Conservation (phyloP, 129 eudicot species). For the Tanacetum coccineum region DNA sequence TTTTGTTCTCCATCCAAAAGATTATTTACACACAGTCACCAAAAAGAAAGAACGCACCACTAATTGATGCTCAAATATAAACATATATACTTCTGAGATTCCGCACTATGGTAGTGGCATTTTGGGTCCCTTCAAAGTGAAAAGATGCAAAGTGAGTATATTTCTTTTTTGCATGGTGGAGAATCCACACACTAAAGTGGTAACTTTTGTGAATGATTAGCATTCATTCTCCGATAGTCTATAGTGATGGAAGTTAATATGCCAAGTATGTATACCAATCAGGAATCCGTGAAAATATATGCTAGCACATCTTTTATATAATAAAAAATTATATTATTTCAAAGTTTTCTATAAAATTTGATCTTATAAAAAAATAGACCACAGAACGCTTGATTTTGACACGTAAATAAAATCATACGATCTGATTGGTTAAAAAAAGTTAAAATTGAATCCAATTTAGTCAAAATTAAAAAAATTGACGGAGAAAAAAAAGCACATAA, state of each 20-base stretch:
- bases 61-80: conserved; percentile 18
- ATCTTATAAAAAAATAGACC: no score
- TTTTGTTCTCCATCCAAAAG: conserved; percentile 2
- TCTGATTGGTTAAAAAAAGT: no score
- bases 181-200: conserved; percentile 41
- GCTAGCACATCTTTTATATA: no score
- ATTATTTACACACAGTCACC: conserved; percentile 25
- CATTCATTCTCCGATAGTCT: conserved; percentile 12
- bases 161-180: conserved; percentile 46
- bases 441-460: no score
- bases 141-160: conserved; percentile 34
- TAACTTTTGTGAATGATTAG: conserved; percentile 33
- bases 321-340: no score
- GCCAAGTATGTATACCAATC: neutral
- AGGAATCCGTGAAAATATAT: no score
- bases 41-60: conserved; percentile 27
- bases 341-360: no score
- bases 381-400: no score
- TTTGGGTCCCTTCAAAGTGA: conserved; percentile 34
- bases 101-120: conserved; percentile 35
- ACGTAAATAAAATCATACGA: no score
- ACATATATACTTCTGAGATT: conserved; percentile 9
- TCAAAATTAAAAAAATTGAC: no score
- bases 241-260: conserved; percentile 1
- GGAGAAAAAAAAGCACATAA: no score